These are phyloP conservation scores for Ogataea hybrid DNA, from an alignment of 1,139 yeast species.

Conservation along the genomic window DNA sequence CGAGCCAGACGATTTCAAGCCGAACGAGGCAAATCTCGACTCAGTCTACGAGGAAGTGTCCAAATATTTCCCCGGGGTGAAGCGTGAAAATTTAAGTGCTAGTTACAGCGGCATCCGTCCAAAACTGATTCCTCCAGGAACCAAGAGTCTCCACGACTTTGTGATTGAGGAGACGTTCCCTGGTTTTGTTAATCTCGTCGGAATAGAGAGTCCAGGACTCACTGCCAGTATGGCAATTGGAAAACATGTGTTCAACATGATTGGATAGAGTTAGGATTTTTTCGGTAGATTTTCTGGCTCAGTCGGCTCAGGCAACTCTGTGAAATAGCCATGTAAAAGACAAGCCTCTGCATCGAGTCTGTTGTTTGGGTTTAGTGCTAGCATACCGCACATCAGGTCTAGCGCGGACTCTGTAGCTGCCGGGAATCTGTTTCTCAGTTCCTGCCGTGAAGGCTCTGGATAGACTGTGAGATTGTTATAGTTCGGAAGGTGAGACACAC, in stretches of 20 bases:
- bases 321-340: conserved; percentile 64
- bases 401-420: conserved; percentile 91
- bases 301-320: conserved; percentile 76
- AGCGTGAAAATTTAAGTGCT: conserved; percentile 52
- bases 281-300: conserved; percentile 68
- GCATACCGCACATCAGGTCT: conserved; percentile 70
- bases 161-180: conserved; percentile 66
- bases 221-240: conserved; percentile 83
- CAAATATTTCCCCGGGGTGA: conserved; percentile 61
- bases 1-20: conserved; percentile 46
- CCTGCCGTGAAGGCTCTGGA: conserved; percentile 83
- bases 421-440: conserved; percentile 76
- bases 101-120: conserved; percentile 85
- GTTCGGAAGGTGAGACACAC: conserved; percentile 73
- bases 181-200: conserved; percentile 77
- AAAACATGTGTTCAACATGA: conserved; percentile 49
- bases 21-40: conserved; percentile 45
- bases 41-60: conserved; percentile 59
- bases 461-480: conserved; percentile 70
- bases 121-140: conserved; percentile 51
- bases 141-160: conserved; percentile 63
- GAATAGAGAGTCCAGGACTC: conserved; percentile 89
- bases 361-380: conserved; percentile 73
- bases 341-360: conserved; percentile 70
- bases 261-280: conserved; percentile 29